Conservation (phyloP, 2,329 filamentous ascomycete genomes). For the Cordyceps cateniannulata region DNA sequence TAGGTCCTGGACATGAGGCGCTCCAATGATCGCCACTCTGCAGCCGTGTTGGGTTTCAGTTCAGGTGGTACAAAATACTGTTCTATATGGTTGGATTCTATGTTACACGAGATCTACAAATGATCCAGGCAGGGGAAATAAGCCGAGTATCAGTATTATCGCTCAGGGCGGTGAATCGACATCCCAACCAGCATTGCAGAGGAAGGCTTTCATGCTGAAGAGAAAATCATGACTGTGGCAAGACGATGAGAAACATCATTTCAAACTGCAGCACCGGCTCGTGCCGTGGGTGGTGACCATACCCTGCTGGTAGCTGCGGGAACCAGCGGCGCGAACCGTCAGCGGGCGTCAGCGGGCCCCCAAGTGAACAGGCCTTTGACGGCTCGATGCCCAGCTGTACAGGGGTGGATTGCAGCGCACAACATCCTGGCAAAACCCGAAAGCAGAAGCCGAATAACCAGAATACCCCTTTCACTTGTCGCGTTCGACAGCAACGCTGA, state of each 20-base stretch:
- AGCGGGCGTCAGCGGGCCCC: not conserved
- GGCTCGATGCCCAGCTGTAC: conserved; percentile 7
- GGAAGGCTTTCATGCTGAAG: not conserved
- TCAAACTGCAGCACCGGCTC: not conserved
- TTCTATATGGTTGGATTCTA: not conserved
- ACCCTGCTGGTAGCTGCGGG: conserved; percentile 7
- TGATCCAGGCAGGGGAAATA: not conserved
- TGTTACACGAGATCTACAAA: not conserved
- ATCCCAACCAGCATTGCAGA: not conserved
- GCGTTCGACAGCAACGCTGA: not conserved
- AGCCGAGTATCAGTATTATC: not conserved
- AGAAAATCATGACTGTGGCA: not conserved
- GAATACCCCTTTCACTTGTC: not conserved
- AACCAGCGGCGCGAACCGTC: conserved; percentile 12
- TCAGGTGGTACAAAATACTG: not conserved
- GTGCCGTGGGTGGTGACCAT: conserved; percentile 3
- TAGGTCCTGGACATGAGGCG: not conserved
- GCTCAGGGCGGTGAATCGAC: not conserved
- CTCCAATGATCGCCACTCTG: not conserved
- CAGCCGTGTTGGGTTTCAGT: not conserved
- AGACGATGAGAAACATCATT: not conserved
- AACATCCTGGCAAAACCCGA: not conserved
- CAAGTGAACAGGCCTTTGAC: not conserved
- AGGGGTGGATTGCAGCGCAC: not conserved
- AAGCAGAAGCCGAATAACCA: not conserved